These are phyloP conservation scores for Fusarium sp. DNA, from an alignment of 2,329 filamentous ascomycete species.

Conservation along the genomic window DNA sequence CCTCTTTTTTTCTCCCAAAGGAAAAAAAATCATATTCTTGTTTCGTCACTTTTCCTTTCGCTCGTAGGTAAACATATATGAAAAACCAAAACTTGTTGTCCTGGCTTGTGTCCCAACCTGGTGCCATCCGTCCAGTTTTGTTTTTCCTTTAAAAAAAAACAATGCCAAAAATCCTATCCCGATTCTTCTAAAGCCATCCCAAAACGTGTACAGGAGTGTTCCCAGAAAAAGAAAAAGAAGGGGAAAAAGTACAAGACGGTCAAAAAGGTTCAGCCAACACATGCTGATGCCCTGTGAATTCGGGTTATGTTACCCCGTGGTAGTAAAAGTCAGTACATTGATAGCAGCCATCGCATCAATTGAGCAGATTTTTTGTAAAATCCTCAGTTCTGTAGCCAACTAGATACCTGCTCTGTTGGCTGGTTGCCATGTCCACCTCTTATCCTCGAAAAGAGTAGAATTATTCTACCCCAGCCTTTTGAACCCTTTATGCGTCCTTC, in stretches of 20 bases:
- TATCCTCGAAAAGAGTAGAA: neutral
- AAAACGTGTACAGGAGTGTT: constrained; percentile 43
- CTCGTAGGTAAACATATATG: constrained; percentile 42
- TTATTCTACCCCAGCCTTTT: constrained; percentile 4
- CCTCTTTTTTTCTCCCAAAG: constrained; percentile 32
- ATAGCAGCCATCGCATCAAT: constrained; percentile 13
- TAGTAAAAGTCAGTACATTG: neutral
- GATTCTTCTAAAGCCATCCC: constrained; percentile 42
- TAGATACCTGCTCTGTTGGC: constrained; percentile 50
- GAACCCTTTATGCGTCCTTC: constrained; percentile 24
- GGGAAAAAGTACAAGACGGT: neutral
- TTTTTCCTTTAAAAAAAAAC: constrained; percentile 18
- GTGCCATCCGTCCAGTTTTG: constrained; percentile 8
- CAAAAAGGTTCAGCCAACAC: constrained; percentile 23
- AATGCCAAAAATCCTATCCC: constrained; percentile 32
- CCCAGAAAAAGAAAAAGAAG: constrained; percentile 25
- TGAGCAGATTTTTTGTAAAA: constrained; percentile 21
- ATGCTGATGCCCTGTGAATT: neutral
- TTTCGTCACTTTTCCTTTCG: constrained; percentile 11
- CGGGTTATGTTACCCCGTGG: neutral
- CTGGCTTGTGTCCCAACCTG: constrained; percentile 14
- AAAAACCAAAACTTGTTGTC: constrained; percentile 11
- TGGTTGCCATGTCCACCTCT: constrained; percentile 2
- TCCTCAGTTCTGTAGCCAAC: constrained; percentile 36
- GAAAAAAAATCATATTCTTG: constrained; percentile 16